Conservation (phyloP, 176 grass and related monocot species). For the Dactylis glomerata region DNA sequence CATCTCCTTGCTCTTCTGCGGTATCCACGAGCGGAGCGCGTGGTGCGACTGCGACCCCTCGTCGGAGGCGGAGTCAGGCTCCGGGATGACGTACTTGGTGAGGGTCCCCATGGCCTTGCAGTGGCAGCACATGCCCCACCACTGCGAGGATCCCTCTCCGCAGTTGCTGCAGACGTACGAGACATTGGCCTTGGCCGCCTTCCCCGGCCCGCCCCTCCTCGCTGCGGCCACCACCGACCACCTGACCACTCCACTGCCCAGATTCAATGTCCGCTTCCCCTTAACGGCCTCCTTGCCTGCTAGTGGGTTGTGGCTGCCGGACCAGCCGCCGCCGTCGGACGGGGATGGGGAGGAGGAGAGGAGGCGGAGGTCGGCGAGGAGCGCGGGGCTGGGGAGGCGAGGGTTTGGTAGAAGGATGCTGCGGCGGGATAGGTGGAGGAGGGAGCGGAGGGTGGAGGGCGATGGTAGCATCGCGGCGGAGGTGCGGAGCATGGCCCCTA, state of each 20-base stretch:
- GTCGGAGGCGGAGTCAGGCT: neutral
- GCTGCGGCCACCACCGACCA: constrained; percentile 10
- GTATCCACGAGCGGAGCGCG: constrained; percentile 52
- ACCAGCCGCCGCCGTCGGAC: neutral
- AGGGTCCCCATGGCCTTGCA: constrained; percentile 31
- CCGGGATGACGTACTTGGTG: neutral
- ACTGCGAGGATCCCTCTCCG: constrained; percentile 48
- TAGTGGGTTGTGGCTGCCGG: neutral
- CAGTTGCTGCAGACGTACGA: constrained; percentile 63
- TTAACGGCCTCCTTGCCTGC: too few relatives aligned
- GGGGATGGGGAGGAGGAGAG: constrained; percentile 5
- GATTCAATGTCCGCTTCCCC: too few relatives aligned
- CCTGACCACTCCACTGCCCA: too few relatives aligned
- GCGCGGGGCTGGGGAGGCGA: neutral
- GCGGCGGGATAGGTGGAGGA: constrained; percentile 29
- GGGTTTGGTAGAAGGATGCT: constrained; percentile 11
- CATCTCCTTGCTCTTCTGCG: constrained; percentile 36
- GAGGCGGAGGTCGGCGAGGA: too few relatives aligned
- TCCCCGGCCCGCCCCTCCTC: constrained; percentile 25
- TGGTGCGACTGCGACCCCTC: constrained; percentile 48
- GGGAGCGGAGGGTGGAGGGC: constrained; percentile 7
- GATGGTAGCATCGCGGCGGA: constrained; percentile 32
- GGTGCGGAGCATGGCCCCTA: constrained; percentile 23
- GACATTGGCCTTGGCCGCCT: constrained; percentile 31
- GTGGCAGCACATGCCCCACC: constrained; percentile 67